These are phyloP conservation scores for Trichophyton mentagrophytes DNA, from an alignment of 2,329 filamentous ascomycete species.

Conservation along the genomic window DNA sequence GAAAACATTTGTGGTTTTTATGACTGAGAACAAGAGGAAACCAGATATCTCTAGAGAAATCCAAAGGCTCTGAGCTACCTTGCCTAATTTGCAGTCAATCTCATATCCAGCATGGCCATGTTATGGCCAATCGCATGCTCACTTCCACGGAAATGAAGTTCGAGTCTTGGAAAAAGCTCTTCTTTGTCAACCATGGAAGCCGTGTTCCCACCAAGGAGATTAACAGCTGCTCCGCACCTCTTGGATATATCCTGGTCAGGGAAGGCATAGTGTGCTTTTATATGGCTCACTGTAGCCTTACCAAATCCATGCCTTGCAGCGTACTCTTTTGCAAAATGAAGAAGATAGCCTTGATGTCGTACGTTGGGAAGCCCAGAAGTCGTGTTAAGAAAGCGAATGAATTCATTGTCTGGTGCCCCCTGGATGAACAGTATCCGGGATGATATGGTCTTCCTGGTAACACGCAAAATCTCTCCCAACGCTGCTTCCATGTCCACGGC, in stretches of 20 bases:
- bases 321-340: not conserved
- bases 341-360: slow-evolving; percentile 3
- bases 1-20: no score
- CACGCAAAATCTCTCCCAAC: slow-evolving; percentile 4
- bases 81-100: not conserved
- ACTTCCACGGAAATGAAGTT: not conserved
- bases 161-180: not conserved
- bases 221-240: not conserved
- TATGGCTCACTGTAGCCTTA: not conserved
- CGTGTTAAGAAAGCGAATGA: not conserved
- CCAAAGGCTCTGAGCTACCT: not conserved
- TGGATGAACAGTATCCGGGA: slow-evolving; percentile 6
- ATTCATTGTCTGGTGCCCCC: slow-evolving; percentile 6
- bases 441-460: not conserved
- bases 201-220: not conserved
- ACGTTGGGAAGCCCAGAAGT: slow-evolving; percentile 4
- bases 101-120: not conserved
- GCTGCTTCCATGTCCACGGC: not conserved
- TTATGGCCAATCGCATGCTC: not conserved
- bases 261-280: not conserved
- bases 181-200: not conserved
- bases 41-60: no score
- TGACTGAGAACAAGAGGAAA: no score
- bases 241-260: not conserved
- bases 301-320: not conserved